phyloP scores from a whole-genome alignment of 2,329 filamentous ascomycete genomes.

The Xylariaceae sp. region DNA sequence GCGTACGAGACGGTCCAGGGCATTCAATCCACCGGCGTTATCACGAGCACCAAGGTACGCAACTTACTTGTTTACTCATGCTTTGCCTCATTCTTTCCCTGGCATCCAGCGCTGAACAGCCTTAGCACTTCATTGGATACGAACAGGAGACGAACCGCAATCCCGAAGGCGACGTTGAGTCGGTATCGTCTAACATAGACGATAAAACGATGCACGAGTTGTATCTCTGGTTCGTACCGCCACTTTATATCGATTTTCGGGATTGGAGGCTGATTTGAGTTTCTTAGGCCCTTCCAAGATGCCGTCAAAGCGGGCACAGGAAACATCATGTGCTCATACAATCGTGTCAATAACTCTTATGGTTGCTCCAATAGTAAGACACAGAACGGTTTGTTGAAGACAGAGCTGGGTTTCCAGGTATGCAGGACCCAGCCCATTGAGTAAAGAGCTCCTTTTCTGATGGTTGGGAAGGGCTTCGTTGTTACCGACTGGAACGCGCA shows the following conservation, averaged over 20 bases:
- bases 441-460: slow-evolving; percentile 20
- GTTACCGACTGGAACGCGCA: slow-evolving; percentile 66
- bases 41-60: slow-evolving; percentile 55
- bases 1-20: slow-evolving; percentile 57
- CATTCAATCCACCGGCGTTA: slow-evolving; percentile 67
- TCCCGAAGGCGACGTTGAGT: slow-evolving; percentile 54
- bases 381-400: slow-evolving; percentile 63
- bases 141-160: slow-evolving; percentile 72
- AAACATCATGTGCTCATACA: slow-evolving; percentile 61
- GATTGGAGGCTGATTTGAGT: not conserved
- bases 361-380: slow-evolving; percentile 65
- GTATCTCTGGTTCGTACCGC: slow-evolving; percentile 55
- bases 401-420: slow-evolving; percentile 53
- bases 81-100: not conserved
- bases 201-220: slow-evolving; percentile 58
- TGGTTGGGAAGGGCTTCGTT: slow-evolving; percentile 54
- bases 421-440: slow-evolving; percentile 31
- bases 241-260: not conserved
- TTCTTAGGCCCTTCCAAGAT: slow-evolving; percentile 61
- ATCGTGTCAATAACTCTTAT: slow-evolving; percentile 68
- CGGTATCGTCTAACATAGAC: slow-evolving; percentile 54
- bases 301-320: slow-evolving; percentile 58
- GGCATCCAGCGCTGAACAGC: not conserved
- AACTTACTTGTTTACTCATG: not conserved
- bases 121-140: slow-evolving; percentile 59